Evolutionary conservation across 1,139 yeast genomes (phyloP).

Genomic region (Suhomyces atakaporum): DNA sequence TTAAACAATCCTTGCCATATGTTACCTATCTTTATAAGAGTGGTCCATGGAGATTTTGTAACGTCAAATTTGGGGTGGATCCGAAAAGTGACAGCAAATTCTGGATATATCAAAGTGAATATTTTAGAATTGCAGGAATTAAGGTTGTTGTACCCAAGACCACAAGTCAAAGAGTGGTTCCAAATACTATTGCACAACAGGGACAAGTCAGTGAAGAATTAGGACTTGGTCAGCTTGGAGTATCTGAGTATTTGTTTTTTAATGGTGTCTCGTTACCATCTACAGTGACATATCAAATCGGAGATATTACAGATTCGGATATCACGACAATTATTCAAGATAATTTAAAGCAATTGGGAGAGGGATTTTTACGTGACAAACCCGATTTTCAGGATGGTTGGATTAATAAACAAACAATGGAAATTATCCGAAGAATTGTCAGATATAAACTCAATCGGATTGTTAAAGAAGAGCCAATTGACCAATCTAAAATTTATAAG

Average conservation of each 20-base stretch:
- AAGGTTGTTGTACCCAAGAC: constrained; percentile 18
- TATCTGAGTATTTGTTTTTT: constrained; percentile 60
- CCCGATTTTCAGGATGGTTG: constrained; percentile 68
- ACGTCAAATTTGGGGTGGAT: constrained; percentile 75
- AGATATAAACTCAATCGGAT: constrained; percentile 69
- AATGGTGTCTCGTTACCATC: constrained; percentile 72
- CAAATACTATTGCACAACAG: constrained; percentile 20
- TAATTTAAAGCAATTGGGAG: constrained; percentile 34
- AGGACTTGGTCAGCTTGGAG: constrained; percentile 22
- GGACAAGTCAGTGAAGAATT: background rate
- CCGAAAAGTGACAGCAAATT: constrained; percentile 59
- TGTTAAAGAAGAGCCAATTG: constrained; percentile 45
- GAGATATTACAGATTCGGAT: constrained; percentile 73
- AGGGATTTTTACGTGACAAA: constrained; percentile 43
- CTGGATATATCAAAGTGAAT: constrained; percentile 80
- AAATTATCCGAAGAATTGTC: constrained; percentile 65
- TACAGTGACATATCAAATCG: constrained; percentile 76
- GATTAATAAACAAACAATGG: constrained; percentile 64
- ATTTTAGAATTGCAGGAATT: constrained; percentile 59
- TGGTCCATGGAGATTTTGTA: constrained; percentile 97
- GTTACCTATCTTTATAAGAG: constrained; percentile 77
- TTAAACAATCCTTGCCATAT: constrained; percentile 80
- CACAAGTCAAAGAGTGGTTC: constrained; percentile 16
- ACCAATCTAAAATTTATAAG: constrained; percentile 42
- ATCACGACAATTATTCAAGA: constrained; percentile 50